Percentiles rank a stretch among this genome's conserved stretches.
Evolutionary conservation across 2,329 filamentous ascomycete species (phyloP).

Genomic region (Sclerotinia minor): DNA sequence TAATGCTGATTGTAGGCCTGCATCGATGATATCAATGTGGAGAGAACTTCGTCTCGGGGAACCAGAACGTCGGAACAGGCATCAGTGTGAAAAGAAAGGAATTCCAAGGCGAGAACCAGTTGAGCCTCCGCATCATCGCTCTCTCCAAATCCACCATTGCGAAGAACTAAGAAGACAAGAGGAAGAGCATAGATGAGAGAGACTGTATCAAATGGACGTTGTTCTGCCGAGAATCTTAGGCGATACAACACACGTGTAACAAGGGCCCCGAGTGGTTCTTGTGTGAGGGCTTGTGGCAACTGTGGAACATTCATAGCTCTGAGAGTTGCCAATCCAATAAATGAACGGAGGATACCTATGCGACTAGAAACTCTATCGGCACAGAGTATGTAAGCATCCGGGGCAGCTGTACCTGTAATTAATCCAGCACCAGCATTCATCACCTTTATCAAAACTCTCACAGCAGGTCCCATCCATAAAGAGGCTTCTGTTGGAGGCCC

Average conservation of each 20-base stretch:
- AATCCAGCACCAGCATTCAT: conserved; percentile 80
- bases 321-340: conserved; percentile 84
- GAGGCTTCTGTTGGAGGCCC: conserved; percentile 88
- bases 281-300: conserved; percentile 68
- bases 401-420: conserved; percentile 77
- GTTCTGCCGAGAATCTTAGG: conserved; percentile 84
- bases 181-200: conserved; percentile 87
- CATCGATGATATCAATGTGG: conserved; percentile 76
- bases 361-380: conserved; percentile 72
- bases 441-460: conserved; percentile 69
- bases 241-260: conserved; percentile 89
- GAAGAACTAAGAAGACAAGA: conserved; percentile 75
- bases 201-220: conserved; percentile 87
- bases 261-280: conserved; percentile 80
- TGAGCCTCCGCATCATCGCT: conserved; percentile 87
- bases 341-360: conserved; percentile 73
- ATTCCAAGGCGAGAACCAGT: conserved; percentile 82
- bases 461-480: conserved; percentile 82
- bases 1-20: conserved; percentile 90
- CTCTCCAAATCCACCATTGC: conserved; percentile 73
- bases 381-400: conserved; percentile 76
- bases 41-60: conserved; percentile 72
- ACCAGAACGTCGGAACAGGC: conserved; percentile 73
- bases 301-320: conserved; percentile 74
- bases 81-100: conserved; percentile 84